Percentiles rank a stretch among this genome's conserved stretches.
Conservation (phyloP, 1,284 basidiomycete genomes). For the Erythrobasidium hasegawianum region DNA sequence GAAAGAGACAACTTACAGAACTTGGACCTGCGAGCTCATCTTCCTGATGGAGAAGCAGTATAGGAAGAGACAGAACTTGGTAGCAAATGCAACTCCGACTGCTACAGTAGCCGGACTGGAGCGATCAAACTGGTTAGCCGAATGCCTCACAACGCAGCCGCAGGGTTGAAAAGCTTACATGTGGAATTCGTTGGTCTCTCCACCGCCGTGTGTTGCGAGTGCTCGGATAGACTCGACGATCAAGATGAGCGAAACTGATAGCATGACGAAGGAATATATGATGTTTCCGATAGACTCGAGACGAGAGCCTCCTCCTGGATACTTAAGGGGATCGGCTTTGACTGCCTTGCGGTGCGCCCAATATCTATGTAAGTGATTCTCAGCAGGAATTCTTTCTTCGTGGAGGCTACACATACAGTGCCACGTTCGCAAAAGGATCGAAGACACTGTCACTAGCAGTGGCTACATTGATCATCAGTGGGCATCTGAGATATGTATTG, state of each 20-base stretch:
- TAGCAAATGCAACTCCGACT: slow-evolving; percentile 50
- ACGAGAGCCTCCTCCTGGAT: slow-evolving; percentile 6
- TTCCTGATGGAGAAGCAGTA: slow-evolving; percentile 77
- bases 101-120: neutral
- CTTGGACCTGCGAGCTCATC: slow-evolving; percentile 80
- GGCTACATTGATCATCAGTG: neutral
- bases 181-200: slow-evolving; percentile 67
- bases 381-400: too few species aligned
- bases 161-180: slow-evolving; percentile 62
- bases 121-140: neutral
- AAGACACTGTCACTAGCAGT: slow-evolving; percentile 60
- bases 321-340: slow-evolving; percentile 57
- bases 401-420: slow-evolving; percentile 2
- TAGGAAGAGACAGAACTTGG: slow-evolving; percentile 79
- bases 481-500: neutral
- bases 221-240: slow-evolving; percentile 75
- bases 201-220: slow-evolving; percentile 59
- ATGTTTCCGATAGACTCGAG: slow-evolving; percentile 62
- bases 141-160: neutral
- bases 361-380: neutral
- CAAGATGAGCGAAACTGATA: slow-evolving; percentile 75
- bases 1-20: slow-evolving; percentile 55
- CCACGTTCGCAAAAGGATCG: slow-evolving; percentile 58
- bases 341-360: slow-evolving; percentile 61
- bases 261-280: slow-evolving; percentile 67